Percentiles rank a stretch among this genome's conserved stretches.
These are phyloP conservation scores for Monilinia polystroma DNA, from an alignment of 2,329 filamentous ascomycete species.

Conservation along the genomic window DNA sequence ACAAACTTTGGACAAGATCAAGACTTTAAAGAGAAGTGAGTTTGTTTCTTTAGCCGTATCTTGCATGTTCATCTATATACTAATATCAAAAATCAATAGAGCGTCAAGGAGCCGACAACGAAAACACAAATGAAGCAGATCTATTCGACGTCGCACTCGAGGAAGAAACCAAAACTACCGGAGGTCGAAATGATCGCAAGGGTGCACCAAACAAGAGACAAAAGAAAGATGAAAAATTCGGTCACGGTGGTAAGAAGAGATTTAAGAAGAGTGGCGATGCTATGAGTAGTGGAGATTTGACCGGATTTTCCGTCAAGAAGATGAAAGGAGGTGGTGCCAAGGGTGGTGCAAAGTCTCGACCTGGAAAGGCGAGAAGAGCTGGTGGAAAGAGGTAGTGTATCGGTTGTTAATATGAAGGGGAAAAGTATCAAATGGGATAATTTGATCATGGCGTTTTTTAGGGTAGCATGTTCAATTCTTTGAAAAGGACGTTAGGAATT, in stretches of 20 bases:
- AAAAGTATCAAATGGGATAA: slow-evolving; percentile 11
- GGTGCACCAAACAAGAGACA: slow-evolving; percentile 67
- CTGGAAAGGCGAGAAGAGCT: slow-evolving; percentile 48
- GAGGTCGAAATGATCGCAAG: slow-evolving; percentile 27
- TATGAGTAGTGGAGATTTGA: slow-evolving; percentile 74
- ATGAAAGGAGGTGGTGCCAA: slow-evolving; percentile 67
- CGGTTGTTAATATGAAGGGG: slow-evolving; percentile 6
- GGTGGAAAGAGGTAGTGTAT: slow-evolving; percentile 35
- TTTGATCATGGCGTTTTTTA: slow-evolving; percentile 8
- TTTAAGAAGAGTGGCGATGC: slow-evolving; percentile 90
- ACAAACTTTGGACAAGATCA: slow-evolving; percentile 93
- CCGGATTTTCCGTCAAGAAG: slow-evolving; percentile 75
- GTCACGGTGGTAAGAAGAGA: slow-evolving; percentile 94
- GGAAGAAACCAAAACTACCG: slow-evolving; percentile 37
- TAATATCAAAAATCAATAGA: slow-evolving; percentile 54
- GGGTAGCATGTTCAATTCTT: slow-evolving; percentile 1
- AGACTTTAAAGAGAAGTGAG: slow-evolving; percentile 91
- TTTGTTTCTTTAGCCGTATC: slow-evolving; percentile 32
- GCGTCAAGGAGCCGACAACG: slow-evolving; percentile 68
- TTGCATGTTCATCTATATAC: slow-evolving; percentile 13
- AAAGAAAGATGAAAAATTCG: slow-evolving; percentile 94
- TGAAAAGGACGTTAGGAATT: too few relatives aligned
- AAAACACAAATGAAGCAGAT: slow-evolving; percentile 69
- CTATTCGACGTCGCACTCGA: slow-evolving; percentile 91
- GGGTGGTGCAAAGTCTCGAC: slow-evolving; percentile 42